Evolutionary conservation across 495 filamentous ascomycete species (phyloP), one percentile per base, ranked within the genome.

Genomic region (Hypoxylon fragiforme): DNA sequence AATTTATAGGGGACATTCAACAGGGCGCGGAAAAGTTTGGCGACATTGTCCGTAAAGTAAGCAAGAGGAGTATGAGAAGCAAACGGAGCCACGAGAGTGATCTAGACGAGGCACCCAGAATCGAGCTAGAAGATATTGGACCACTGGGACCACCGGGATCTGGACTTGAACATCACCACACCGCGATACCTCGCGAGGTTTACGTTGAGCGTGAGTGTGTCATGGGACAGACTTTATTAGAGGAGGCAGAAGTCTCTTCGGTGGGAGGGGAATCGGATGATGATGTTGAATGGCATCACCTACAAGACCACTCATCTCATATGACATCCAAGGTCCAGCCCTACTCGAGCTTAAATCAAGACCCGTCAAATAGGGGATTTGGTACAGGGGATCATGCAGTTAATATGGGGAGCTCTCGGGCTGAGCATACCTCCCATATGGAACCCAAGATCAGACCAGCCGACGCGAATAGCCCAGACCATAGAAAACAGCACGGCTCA

Each of bases 41-140:
- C 13, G 68, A 70, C 7, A 45, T 72, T 19, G 64, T 73, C 11
- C 60, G 68, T 12, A 62, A 67, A 41, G 65, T 72, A 34, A 73
- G 71, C 52, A 72, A 68, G 30, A 57, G 64, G 22, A 66, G 68
- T 21, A 51, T 62, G 16, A 62, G 59, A 5, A 62, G 69, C 45
- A 70, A 54, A 36, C 59, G 54, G n/a, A 69, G 63, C 36, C 66
- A 57, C 36, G 54, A 62, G 15, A 62, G 60, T 20, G 57, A 60
- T 9, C 47, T 57, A 7, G 54, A 60, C 0, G 57, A 60, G 13
- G 37, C 22, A n/a, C 22, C 36, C 5, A 50, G 21, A 19, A 30
- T 48, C n/a, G 56, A 64, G n/a, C 44, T 49, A 6, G 21, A 57
- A 32, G 56, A 62, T 39, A 49, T 64, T 13, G 35, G 60, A 24